Percentiles rank a stretch among this genome's conserved stretches.
Conservation (phyloP, 805 yeast genomes). For the Geotrichum ghanense region DNA sequence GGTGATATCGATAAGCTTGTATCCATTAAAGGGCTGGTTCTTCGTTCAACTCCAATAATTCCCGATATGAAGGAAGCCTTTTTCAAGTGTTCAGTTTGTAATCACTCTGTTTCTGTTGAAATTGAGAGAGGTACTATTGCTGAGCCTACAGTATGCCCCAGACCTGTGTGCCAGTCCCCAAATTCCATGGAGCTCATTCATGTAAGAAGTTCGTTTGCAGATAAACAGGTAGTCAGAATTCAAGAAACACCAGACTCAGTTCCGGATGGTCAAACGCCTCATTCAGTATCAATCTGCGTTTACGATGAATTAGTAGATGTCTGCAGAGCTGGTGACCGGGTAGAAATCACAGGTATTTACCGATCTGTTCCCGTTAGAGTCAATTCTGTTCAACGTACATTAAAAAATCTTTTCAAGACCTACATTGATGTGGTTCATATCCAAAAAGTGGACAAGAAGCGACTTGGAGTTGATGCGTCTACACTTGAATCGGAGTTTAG, state of each 20-base stretch:
- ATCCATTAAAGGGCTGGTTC: constrained; percentile 78
- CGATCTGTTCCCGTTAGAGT: constrained; percentile 86
- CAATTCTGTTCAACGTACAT: constrained; percentile 71
- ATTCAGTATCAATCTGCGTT: constrained; percentile 83
- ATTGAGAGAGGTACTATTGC: constrained; percentile 90
- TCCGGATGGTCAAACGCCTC: constrained; percentile 98
- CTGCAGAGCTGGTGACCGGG: constrained; percentile 92
- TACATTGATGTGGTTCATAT: constrained; percentile 91
- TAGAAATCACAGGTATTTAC: constrained; percentile 92
- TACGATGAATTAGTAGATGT: constrained; percentile 93
- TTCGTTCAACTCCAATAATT: constrained; percentile 80
- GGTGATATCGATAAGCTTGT: constrained; percentile 90
- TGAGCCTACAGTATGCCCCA: constrained; percentile 90
- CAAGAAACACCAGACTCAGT: constrained; percentile 95
- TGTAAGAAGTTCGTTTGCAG: constrained; percentile 86
- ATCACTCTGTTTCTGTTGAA: constrained; percentile 82
- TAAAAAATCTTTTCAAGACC: constrained; percentile 80
- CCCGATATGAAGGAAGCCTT: constrained; percentile 98
- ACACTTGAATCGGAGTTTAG: constrained; percentile 31
- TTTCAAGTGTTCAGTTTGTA: constrained; percentile 90
- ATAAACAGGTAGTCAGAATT: constrained; percentile 84
- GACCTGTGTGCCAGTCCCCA: constrained; percentile 67
- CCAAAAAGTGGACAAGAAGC: constrained; percentile 69
- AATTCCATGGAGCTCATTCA: constrained; percentile 87
- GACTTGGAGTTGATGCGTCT: constrained; percentile 70